phyloP scores from a whole-genome alignment of 768 basidiomycete species.

The Pisolithus marmoratus region DNA sequence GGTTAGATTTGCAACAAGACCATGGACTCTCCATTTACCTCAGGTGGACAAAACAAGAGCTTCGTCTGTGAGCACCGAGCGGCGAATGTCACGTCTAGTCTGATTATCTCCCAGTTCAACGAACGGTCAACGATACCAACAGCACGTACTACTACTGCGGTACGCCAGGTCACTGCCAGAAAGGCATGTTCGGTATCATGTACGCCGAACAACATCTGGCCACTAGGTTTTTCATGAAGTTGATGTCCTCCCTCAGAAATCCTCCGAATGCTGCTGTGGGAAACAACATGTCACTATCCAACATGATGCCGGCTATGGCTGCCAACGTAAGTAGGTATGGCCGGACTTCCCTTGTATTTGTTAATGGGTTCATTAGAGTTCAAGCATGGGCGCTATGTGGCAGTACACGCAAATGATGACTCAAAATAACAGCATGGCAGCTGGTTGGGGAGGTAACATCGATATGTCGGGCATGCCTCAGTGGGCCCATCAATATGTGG shows the following conservation, averaged over 20 bases:
- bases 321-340: conserved; percentile 34
- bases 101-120: conserved; percentile 42
- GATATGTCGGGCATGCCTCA: neutral
- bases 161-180: conserved; percentile 63
- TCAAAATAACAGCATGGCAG: conserved; percentile 28
- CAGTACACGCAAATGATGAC: conserved; percentile 47
- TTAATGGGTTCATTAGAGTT: conserved; percentile 31
- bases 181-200: conserved; percentile 86
- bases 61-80: conserved; percentile 52
- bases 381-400: conserved; percentile 52
- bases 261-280: neutral
- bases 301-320: conserved; percentile 46
- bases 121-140: conserved; percentile 68
- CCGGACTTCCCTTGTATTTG: neutral
- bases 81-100: neutral
- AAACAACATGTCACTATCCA: conserved; percentile 37
- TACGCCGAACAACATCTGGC: conserved; percentile 21
- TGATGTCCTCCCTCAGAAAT: conserved; percentile 42
- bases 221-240: conserved; percentile 39
- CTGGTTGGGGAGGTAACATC: neutral
- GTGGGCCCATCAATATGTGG: conserved; percentile 45
- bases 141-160: conserved; percentile 75
- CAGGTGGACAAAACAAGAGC: conserved; percentile 45
- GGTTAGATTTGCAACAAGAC: conserved; percentile 66
- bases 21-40: conserved; percentile 49